Evolutionary conservation across 179 eudicot genomes (phyloP).

Genomic region (Kewa caespitosa): DNA sequence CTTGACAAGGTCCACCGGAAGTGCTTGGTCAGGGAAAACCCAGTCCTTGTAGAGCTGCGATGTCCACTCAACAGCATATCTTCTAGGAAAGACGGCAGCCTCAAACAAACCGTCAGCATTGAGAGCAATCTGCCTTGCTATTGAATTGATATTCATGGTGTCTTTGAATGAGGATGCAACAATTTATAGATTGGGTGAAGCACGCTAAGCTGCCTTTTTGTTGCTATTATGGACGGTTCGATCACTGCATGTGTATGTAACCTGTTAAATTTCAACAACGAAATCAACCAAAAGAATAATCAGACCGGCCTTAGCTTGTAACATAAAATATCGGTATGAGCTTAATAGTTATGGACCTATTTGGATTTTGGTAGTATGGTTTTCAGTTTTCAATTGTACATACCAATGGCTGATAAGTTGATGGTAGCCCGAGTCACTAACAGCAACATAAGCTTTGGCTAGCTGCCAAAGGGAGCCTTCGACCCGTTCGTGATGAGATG

Average conservation of each 20-base stretch:
- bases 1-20: constrained; percentile 51
- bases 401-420: constrained; percentile 90
- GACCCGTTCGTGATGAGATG: constrained; percentile 52
- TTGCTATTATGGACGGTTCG: constrained; percentile 53
- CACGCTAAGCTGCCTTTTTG: constrained; percentile 48
- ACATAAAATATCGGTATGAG: too few relatives aligned
- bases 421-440: constrained; percentile 70
- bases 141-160: constrained; percentile 50
- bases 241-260: constrained; percentile 46
- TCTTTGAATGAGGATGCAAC: constrained; percentile 50
- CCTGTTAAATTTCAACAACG: constrained; percentile 26
- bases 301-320: too few relatives aligned
- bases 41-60: constrained; percentile 43
- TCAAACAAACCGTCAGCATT: constrained; percentile 49
- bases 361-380: too few relatives aligned
- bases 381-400: too few relatives aligned
- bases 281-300: neutral
- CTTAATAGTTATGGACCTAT: too few relatives aligned
- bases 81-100: constrained; percentile 35
- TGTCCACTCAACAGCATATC: constrained; percentile 40
- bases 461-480: constrained; percentile 67
- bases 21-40: constrained; percentile 52
- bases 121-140: constrained; percentile 41
- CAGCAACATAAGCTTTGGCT: constrained; percentile 75
- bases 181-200: constrained; percentile 54